A percentile compares a stretch with the other conserved stretches of the same genome.
phyloP scores from a whole-genome alignment of 176 grass and related monocot genomes.

The Carex myosuroides region DNA sequence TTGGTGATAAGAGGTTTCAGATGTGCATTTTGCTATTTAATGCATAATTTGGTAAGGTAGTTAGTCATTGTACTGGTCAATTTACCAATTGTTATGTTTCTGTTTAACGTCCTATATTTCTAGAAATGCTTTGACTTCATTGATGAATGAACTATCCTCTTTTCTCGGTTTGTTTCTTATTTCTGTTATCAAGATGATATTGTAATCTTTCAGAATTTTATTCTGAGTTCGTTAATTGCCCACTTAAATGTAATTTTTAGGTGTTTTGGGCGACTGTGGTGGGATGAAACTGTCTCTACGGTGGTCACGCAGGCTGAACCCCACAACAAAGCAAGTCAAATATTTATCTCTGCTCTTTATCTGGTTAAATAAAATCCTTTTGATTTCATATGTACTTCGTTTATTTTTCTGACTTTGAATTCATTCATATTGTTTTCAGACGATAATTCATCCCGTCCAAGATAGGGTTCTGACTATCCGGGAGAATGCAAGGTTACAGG shows the following conservation, averaged over 20 bases:
- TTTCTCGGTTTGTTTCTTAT: background rate
- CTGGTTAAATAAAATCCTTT: background rate
- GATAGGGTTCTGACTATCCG: conserved; percentile 55
- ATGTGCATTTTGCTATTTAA: background rate
- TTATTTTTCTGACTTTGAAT: background rate
- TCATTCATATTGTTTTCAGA: conserved; percentile 16
- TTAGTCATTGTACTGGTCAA: background rate
- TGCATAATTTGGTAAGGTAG: background rate
- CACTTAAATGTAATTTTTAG: conserved; percentile 23
- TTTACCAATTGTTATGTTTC: background rate
- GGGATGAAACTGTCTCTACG: conserved; percentile 82
- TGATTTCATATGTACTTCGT: background rate
- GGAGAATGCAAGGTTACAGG: conserved; percentile 63
- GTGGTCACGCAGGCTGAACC: conserved; percentile 80
- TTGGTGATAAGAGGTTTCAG: background rate
- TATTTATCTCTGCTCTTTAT: background rate
- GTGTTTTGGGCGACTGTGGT: conserved; percentile 83
- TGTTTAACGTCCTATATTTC: background rate
- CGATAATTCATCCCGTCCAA: conserved; percentile 53
- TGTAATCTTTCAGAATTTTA: background rate
- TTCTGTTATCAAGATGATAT: background rate
- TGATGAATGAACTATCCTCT: background rate
- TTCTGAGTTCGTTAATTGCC: background rate
- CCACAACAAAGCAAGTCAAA: conserved; percentile 52
- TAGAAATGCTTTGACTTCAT: background rate